Base-by-base conservation (phyloP, 2,329 filamentous ascomycete genomes). In the Colletotrichum sp. region DNA sequence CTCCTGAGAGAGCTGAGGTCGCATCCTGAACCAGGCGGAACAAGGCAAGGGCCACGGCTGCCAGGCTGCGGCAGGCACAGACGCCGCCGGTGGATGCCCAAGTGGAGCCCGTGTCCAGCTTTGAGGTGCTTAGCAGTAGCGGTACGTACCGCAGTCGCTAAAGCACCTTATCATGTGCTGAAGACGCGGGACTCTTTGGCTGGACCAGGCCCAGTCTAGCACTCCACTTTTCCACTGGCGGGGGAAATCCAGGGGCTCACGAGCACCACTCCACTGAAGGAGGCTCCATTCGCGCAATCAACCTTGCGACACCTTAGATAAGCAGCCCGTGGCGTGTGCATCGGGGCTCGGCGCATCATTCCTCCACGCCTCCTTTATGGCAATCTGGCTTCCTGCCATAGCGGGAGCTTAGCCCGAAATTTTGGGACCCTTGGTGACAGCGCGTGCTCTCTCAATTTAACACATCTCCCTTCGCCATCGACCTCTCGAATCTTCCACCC, bases 331-430 rank as follows among this genome's bases (percentile, higher is more conserved):
- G 66, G 74, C 52, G 66, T 44, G 34, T 39, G 48, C 57, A n/a
- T 75, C 74, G 74, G 74, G 16, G 34, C 34, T 39, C 72, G 74
- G 74, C 66, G 71, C 67, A 74, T 76, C 19, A 25, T 77, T 77
- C 34, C 70, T 77, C 76, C 76, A 71, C 34, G 52, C 61, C 76
- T 77, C 73, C 65, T 76, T 61, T 68, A 72, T 77, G 76, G 74
- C 76, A 77, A 77, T 77, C 72, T 77, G 76, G 76, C 76, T 77
- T 77, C 76, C 74, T 71, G 39, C 66, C 65, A 57, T 19, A 71
- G 76, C 74, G 69, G 69, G 59, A 76, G 65, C 69, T 63, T 70
- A 61, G 57, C 74, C 74, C 76, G 70, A 70, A 77, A 68, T 76
- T 77, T 74, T 67, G 74, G 76, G 69, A 63, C 32, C 28, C 44